These are phyloP conservation scores for Mycena galopus DNA, from an alignment of 768 basidiomycete genomes.

Conservation along the genomic window DNA sequence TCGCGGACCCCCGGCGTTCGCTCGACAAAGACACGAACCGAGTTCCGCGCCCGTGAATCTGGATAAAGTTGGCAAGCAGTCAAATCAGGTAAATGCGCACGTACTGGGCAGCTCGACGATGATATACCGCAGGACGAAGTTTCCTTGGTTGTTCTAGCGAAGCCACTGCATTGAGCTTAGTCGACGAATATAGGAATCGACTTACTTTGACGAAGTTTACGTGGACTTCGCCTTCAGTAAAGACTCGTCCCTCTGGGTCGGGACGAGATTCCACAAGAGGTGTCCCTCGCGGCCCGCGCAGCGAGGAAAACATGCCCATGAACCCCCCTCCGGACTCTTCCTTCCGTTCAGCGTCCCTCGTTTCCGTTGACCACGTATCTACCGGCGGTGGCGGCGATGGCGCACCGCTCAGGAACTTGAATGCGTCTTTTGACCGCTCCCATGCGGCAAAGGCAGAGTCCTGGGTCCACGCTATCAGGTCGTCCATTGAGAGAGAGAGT, in stretches of 20 bases:
- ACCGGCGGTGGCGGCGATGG: slow-evolving; percentile 53
- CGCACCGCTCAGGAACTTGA: slow-evolving; percentile 82
- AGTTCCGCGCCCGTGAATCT: slow-evolving; percentile 75
- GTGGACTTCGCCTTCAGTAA: slow-evolving; percentile 85
- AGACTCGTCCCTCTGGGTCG: slow-evolving; percentile 57
- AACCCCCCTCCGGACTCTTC: slow-evolving; percentile 51
- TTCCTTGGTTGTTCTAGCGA: slow-evolving; percentile 77
- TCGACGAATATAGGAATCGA: slow-evolving; percentile 29
- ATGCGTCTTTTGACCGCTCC: slow-evolving; percentile 68
- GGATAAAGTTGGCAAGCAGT: not conserved
- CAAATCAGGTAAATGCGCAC: slow-evolving; percentile 48
- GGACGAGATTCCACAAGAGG: slow-evolving; percentile 42
- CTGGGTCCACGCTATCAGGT: slow-evolving; percentile 62
- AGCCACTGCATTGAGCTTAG: slow-evolving; percentile 22
- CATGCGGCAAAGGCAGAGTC: slow-evolving; percentile 54
- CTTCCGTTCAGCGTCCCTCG: slow-evolving; percentile 46
- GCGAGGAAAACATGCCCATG: slow-evolving; percentile 77
- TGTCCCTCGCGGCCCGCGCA: slow-evolving; percentile 56
- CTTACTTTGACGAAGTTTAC: slow-evolving; percentile 81
- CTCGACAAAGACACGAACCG: slow-evolving; percentile 79
- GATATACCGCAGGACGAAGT: slow-evolving; percentile 83
- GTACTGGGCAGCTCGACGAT: slow-evolving; percentile 85
- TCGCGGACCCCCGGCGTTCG: slow-evolving; percentile 75
- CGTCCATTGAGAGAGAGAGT: slow-evolving; percentile 61
- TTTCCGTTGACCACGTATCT: slow-evolving; percentile 46